phyloP scores from a whole-genome alignment of 805 yeast species.

The Kazachstania psychrophila region DNA sequence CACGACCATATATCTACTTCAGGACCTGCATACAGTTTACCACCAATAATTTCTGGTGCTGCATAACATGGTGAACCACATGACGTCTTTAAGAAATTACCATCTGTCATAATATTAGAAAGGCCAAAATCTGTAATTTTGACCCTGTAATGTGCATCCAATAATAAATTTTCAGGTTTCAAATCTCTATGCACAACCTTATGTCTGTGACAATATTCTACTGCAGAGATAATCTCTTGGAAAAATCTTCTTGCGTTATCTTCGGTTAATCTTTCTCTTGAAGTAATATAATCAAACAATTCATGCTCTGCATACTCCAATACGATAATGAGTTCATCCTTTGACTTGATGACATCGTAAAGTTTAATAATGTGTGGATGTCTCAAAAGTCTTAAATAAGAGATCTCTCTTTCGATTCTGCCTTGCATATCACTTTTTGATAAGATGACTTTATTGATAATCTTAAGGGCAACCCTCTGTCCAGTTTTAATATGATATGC shows the following conservation, averaged over 20 bases:
- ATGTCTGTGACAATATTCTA: constrained; percentile 91
- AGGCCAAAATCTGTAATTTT: constrained; percentile 95
- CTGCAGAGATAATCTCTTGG: constrained; percentile 93
- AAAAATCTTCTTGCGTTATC: constrained; percentile 85
- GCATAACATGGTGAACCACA: constrained; percentile 97
- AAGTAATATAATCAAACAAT: constrained; percentile 92
- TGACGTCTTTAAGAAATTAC: constrained; percentile 85
- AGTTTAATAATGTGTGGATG: constrained; percentile 94
- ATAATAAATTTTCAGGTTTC: constrained; percentile 85
- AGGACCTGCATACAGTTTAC: constrained; percentile 92
- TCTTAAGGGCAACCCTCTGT: constrained; percentile 84
- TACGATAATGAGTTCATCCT: constrained; percentile 93
- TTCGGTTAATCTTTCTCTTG: constrained; percentile 85
- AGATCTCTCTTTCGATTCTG: constrained; percentile 85
- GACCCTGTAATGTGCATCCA: constrained; percentile 84
- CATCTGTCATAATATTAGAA: constrained; percentile 94
- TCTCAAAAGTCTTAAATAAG: constrained; percentile 74
- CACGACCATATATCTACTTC: constrained; percentile 98
- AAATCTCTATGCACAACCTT: constrained; percentile 94
- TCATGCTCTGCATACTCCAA: constrained; percentile 96
- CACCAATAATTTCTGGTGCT: constrained; percentile 93
- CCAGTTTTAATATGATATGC: constrained; percentile 86
- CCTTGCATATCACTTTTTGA: constrained; percentile 97
- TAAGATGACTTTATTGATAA: constrained; percentile 81
- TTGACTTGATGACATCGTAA: constrained; percentile 89